Evolutionary conservation across 1,284 basidiomycete genomes (phyloP).

Genomic region (Apiotrichum siamense): DNA sequence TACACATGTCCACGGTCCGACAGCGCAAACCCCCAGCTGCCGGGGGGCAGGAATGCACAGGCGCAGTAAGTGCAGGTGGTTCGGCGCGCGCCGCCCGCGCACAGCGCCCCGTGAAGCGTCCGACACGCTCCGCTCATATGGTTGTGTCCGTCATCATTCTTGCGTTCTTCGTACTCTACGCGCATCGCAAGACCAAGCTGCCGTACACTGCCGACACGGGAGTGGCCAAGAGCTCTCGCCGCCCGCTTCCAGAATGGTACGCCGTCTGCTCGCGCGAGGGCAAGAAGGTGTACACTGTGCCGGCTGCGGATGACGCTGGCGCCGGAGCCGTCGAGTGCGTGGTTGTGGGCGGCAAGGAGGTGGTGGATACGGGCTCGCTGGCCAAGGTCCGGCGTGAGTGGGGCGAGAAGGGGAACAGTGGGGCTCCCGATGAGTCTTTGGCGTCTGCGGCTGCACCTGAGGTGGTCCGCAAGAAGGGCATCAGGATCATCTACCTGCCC

Average conservation of each 20-base stretch:
- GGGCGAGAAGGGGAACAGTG: conserved; percentile 31
- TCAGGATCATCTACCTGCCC: conserved; percentile 34
- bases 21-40: conserved; percentile 4
- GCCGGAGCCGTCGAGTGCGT: conserved; percentile 58
- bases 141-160: conserved; percentile 35
- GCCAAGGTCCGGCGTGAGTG: conserved; percentile 48
- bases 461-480: conserved; percentile 25
- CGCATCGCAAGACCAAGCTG: conserved; percentile 12
- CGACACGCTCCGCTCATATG: conserved; percentile 31
- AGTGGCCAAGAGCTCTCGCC: neutral
- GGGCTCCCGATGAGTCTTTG: neutral
- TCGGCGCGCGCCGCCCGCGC: conserved; percentile 5
- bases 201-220: conserved; percentile 11
- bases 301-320: conserved; percentile 15
- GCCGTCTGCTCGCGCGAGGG: conserved; percentile 35
- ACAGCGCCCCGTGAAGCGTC: conserved; percentile 1
- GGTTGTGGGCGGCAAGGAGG: conserved; percentile 55
- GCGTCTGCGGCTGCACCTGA: conserved; percentile 21
- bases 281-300: conserved; percentile 32
- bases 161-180: conserved; percentile 32
- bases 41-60: neutral
- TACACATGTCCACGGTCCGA: conserved; percentile 7
- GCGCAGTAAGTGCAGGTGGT: neutral
- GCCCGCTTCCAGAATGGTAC: conserved; percentile 26
- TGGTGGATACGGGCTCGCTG: conserved; percentile 56